Evolutionary conservation across 805 yeast species (phyloP), one percentile per base, ranked within the genome.

Genomic region (Candida adriatica): DNA sequence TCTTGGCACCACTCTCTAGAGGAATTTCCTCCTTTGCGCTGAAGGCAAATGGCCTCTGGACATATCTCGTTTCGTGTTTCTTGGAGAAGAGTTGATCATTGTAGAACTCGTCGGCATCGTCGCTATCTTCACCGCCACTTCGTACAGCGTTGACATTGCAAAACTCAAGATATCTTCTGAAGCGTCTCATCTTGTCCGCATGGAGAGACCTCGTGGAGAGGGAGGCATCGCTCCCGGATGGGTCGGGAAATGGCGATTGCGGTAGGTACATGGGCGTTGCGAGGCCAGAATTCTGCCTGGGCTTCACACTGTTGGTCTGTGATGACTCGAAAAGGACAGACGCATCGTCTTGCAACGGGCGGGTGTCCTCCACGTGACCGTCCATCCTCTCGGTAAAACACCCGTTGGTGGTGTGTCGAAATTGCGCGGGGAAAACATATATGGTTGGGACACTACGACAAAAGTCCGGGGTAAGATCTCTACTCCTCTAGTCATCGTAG

Each of bases 41-140:
- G 17, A 27, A 29, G 13, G 37, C 31, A 25, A 30, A 20, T 8
- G 38, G 36, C 5, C 35, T 22, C 17, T 35, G 36, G 10, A 26
- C 26, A 15, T 37, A 37, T 16, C 34, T 16, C 6, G 28, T 29
- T 5, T 28, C 35, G 16, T 30, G 36, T 13, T 26, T 28, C 24
- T 30, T 30, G 18, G 32, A 18, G 13, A 13, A 24, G 6, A 25
- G 21, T 4, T 30, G 30, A 4, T 30, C 40, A 15, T 42, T 29
- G 20, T 43, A 40, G 31, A 42, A 42, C 27, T 38, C 39, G 14
- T 42, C 44, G 7, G 42, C 35, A 22, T 43, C 48, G 5, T 34
- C 38, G n/a, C 34, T 15, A 8, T 38, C 38, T 4, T 30, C 38
- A 6, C 27, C 34, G 2, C 30, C 36, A 4, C 30, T 25, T 24